phyloP scores from a whole-genome alignment of 148 eudicot species.

The Cornus kousa region DNA sequence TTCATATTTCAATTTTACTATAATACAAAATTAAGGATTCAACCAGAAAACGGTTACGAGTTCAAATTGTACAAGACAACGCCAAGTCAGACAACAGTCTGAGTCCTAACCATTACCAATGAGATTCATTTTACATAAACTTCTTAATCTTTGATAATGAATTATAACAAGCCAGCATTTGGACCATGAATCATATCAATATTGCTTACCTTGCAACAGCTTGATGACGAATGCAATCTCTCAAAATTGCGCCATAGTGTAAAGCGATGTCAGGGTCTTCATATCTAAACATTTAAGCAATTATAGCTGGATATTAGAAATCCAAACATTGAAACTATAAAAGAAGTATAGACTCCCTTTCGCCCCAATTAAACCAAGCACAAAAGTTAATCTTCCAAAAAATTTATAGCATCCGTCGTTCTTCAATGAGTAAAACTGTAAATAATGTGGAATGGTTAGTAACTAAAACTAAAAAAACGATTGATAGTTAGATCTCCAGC shows the following conservation, averaged over 20 bases:
- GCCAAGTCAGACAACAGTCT: neutral
- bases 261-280: constrained; percentile 33
- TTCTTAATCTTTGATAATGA: neutral
- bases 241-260: constrained; percentile 37
- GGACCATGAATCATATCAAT: neutral
- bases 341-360: neutral
- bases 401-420: neutral
- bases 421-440: neutral
- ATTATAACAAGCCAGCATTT: neutral
- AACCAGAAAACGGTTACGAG: neutral
- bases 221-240: constrained; percentile 47
- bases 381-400: neutral
- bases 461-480: neutral
- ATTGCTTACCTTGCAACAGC: constrained; percentile 39
- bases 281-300: constrained; percentile 24
- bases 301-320: neutral
- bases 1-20: neutral
- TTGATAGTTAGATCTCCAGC: neutral
- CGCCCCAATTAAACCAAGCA: neutral
- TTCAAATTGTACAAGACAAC: neutral
- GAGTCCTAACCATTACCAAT: neutral
- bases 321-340: neutral
- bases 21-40: neutral
- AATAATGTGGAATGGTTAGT: neutral
- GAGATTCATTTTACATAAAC: neutral